Evolutionary conservation across 768 basidiomycete genomes (phyloP), one percentile per base, ranked within the genome.

Genomic region (Kwoniella mangroviensis): DNA sequence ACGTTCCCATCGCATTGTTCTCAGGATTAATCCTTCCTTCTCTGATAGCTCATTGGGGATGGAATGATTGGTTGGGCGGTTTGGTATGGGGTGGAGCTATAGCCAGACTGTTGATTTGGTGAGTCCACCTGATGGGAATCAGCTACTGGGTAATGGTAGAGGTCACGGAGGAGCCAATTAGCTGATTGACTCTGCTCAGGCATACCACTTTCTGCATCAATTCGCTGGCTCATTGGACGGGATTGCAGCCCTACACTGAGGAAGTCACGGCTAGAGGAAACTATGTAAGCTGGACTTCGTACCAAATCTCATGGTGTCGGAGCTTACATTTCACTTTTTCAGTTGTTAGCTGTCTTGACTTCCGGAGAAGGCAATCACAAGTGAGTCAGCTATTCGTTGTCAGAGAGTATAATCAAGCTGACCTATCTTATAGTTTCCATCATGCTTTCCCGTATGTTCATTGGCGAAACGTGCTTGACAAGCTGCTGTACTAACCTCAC

Each of bases 351-450:
- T 0, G 72, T 92, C 2, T 82, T 91, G 26, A 91, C 91, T 0
- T 87, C 88, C 49, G 91, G 91, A 22, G 91, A 93, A 85, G 91
- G 91, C 26, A 90, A 90, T 75, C 90, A 92, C 79, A 91, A 91
- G 79, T 81, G 40, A 74, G 75, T 68, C 57, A 24, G 52, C 43
- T 19, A 52, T 61, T 13, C 15, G 42, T 43, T 21, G 41, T 45
- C 17, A 10, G n/a, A 24, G 22, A 7, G 12, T 49, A 34, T 7
- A 34, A 1, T 34, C 34, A 7, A 17, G 55, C 57, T 70, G 57
- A 70, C 28, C 1, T 2, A 11, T 24, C 19, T 49, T 58, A 2
- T 67, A 79, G 75, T 65, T 81, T 75, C 54, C 79, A 92, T 87
- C 91, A 92, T 80, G 86, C 90, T 0, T 92, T 92, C 75, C 91